Conservation (phyloP, 306 rosid species). For the Citrullus mucosospermus region DNA sequence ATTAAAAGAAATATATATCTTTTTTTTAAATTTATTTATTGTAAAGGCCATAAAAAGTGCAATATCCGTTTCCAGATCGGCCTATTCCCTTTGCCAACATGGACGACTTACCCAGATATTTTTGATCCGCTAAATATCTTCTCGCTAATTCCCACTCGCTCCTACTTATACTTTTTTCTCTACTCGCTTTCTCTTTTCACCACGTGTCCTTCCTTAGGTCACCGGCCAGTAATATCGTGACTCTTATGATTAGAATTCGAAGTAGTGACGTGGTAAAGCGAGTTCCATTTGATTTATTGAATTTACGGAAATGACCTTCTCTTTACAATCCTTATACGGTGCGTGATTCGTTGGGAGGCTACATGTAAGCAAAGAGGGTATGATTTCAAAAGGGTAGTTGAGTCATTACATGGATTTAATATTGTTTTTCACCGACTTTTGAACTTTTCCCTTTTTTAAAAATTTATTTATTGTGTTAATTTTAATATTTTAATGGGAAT, state of each 20-base stretch:
- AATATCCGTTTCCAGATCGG: conserved; percentile 27
- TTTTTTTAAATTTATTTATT: background rate
- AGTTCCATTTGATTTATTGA: background rate
- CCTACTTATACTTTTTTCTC: background rate
- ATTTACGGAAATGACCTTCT: background rate
- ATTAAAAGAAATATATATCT: background rate
- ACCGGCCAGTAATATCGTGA: background rate
- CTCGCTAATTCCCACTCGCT: background rate
- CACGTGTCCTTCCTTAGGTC: background rate
- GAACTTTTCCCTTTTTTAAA: background rate
- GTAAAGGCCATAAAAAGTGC: conserved; percentile 26
- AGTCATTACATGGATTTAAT: conserved; percentile 23
- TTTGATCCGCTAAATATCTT: conserved; percentile 30
- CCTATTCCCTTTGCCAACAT: conserved; percentile 21
- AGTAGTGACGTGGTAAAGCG: background rate
- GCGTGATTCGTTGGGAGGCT: conserved; percentile 6
- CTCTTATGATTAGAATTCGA: background rate
- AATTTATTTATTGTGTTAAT: background rate
- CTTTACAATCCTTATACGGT: background rate
- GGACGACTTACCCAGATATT: conserved; percentile 32
- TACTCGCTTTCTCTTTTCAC: background rate
- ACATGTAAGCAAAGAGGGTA: conserved; percentile 12
- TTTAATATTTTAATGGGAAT: background rate
- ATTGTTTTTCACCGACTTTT: background rate
- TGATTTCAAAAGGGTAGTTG: background rate